Evolutionary conservation across 495 filamentous ascomycete species (phyloP).

Genomic region (Hyphodiscus hymeniophilus): DNA sequence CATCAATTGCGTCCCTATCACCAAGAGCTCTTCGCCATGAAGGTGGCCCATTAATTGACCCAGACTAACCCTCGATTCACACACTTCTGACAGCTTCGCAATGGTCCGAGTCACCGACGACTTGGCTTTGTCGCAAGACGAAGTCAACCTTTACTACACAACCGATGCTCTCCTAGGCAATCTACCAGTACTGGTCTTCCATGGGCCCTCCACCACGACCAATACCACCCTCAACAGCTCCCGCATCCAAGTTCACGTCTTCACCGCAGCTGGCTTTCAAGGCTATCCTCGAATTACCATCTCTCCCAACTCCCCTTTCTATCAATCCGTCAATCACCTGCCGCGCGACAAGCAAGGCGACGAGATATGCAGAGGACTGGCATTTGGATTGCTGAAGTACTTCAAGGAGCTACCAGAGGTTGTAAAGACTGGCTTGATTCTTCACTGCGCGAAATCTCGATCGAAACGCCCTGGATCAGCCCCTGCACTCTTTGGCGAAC

Average conservation of each 20-base stretch:
- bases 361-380: constrained; percentile 79
- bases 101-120: constrained; percentile 62
- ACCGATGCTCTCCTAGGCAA: constrained; percentile 70
- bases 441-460: constrained; percentile 36
- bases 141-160: constrained; percentile 72
- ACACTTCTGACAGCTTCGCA: constrained; percentile 21
- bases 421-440: constrained; percentile 54
- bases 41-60: constrained; percentile 23
- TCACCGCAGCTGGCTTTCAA: constrained; percentile 77
- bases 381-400: constrained; percentile 88
- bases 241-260: constrained; percentile 86
- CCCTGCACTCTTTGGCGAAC: constrained; percentile 72
- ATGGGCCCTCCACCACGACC: constrained; percentile 73
- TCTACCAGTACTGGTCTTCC: constrained; percentile 69
- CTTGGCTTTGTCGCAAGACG: constrained; percentile 62
- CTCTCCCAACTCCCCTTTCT: constrained; percentile 90
- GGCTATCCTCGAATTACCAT: constrained; percentile 85
- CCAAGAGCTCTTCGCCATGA: constrained; percentile 12
- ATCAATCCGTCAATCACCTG: constrained; percentile 84
- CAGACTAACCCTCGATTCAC: constrained; percentile 5
- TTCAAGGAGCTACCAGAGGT: constrained; percentile 75
- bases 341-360: constrained; percentile 90
- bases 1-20: constrained; percentile 4
- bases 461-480: constrained; percentile 47
- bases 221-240: constrained; percentile 82